Conservation (phyloP, 176 grass and related monocot species). For the Guadua angustifolia region DNA sequence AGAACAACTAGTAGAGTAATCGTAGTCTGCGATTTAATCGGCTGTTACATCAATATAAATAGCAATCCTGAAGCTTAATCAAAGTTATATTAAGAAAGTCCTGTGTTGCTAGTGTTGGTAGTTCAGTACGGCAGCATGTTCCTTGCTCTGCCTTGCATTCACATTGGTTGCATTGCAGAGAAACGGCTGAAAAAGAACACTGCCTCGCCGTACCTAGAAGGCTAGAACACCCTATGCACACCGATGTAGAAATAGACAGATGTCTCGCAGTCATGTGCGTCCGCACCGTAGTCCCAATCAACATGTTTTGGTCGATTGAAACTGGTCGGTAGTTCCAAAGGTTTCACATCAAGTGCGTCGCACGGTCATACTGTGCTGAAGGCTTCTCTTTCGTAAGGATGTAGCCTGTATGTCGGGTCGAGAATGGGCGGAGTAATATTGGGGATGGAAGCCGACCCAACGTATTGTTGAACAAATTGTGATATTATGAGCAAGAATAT, state of each 20-base stretch:
- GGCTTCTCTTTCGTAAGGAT: background rate
- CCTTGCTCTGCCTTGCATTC: background rate
- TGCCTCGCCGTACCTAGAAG: background rate
- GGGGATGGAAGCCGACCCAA: background rate
- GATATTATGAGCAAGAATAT: too few relatives aligned
- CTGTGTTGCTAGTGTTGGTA: background rate
- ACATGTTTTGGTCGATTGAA: background rate
- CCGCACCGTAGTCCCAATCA: background rate
- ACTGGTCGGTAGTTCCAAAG: background rate
- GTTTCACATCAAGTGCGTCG: background rate
- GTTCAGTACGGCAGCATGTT: background rate
- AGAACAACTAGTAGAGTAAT: background rate
- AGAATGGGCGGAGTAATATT: background rate
- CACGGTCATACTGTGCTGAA: background rate
- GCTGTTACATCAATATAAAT: constrained; percentile 11
- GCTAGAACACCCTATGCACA: background rate
- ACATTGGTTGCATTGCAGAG: background rate
- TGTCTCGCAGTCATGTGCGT: background rate
- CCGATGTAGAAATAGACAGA: background rate
- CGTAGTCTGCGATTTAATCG: background rate
- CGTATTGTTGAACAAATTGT: too few relatives aligned
- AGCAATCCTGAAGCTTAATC: background rate
- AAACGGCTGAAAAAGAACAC: background rate
- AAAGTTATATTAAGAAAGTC: background rate
- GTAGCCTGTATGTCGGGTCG: background rate